Conservation (phyloP, 2,329 filamentous ascomycete genomes). For the Penicillium sp. region DNA sequence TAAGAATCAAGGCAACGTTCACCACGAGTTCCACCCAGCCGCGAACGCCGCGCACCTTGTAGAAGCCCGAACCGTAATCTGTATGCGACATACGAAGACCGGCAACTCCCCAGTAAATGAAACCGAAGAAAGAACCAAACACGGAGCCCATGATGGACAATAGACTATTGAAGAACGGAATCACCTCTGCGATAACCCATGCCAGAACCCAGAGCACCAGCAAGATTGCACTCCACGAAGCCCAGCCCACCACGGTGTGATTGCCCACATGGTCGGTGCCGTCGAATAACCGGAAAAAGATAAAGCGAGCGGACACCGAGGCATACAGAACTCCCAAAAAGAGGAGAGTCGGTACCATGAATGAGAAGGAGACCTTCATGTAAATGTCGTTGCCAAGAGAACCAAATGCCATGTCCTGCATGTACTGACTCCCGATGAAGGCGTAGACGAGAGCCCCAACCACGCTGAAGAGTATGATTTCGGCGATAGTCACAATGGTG, state of each 20-base stretch:
- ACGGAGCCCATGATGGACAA: slow-evolving; percentile 61
- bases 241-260: slow-evolving; percentile 80
- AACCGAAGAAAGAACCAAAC: slow-evolving; percentile 76
- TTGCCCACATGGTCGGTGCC: slow-evolving; percentile 73
- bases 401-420: slow-evolving; percentile 81
- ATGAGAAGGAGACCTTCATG: slow-evolving; percentile 86
- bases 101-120: slow-evolving; percentile 71
- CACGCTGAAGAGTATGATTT: slow-evolving; percentile 79
- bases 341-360: slow-evolving; percentile 92
- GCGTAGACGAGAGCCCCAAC: slow-evolving; percentile 78
- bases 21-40: slow-evolving; percentile 49
- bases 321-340: slow-evolving; percentile 89
- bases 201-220: slow-evolving; percentile 66
- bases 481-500: slow-evolving; percentile 83
- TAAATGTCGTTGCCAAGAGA: slow-evolving; percentile 70
- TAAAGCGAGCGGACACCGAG: slow-evolving; percentile 80
- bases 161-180: slow-evolving; percentile 82
- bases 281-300: slow-evolving; percentile 88
- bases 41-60: slow-evolving; percentile 38
- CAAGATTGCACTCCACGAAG: slow-evolving; percentile 71
- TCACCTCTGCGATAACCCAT: slow-evolving; percentile 87
- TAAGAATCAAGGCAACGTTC: slow-evolving; percentile 69
- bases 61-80: slow-evolving; percentile 37
- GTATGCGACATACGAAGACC: slow-evolving; percentile 43
- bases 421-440: slow-evolving; percentile 88